These are phyloP conservation scores for Haplographium delicatum DNA, from an alignment of 495 filamentous ascomycete genomes.

Conservation along the genomic window DNA sequence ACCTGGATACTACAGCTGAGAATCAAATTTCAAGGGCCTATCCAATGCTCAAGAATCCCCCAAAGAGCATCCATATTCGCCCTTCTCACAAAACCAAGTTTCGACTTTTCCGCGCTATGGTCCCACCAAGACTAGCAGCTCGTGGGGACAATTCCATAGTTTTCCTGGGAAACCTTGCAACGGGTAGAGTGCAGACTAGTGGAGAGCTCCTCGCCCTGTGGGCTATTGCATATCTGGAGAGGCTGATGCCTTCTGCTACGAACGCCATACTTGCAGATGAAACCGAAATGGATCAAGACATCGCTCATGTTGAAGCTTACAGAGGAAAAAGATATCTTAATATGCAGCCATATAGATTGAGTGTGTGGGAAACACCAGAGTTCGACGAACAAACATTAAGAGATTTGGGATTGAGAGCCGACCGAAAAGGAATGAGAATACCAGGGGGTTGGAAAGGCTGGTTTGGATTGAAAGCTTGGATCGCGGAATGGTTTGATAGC, in stretches of 20 bases:
- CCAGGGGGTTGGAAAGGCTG: constrained; percentile 3
- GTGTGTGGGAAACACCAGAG: constrained; percentile 3
- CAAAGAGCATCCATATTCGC: too few species aligned
- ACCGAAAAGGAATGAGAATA: constrained; percentile 13
- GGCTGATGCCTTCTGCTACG: constrained; percentile 12
- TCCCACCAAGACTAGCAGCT: constrained; percentile 22
- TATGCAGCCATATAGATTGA: background rate
- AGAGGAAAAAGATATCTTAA: constrained; percentile 22
- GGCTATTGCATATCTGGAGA: constrained; percentile 27
- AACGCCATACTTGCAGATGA: too few species aligned
- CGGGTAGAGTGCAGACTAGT: constrained; percentile 18
- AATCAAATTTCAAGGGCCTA: constrained; percentile 13
- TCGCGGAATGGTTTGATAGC: constrained; percentile 31
- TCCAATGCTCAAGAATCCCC: constrained; percentile 17
- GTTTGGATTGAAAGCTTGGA: constrained; percentile 21
- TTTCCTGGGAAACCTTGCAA: constrained; percentile 23
- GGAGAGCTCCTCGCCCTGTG: constrained; percentile 28
- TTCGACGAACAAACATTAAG: constrained; percentile 22
- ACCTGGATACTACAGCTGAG: constrained; percentile 22
- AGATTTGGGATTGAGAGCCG: constrained; percentile 25
- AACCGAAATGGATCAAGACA: constrained; percentile 19
- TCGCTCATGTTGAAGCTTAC: constrained; percentile 20
- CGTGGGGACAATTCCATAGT: constrained; percentile 22
- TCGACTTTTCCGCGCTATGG: constrained; percentile 26
- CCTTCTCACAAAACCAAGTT: too few species aligned